Evolutionary conservation across 2,329 filamentous ascomycete genomes (phyloP), one percentile per base, ranked within the genome.

Genomic region (Aphanocladium album): DNA sequence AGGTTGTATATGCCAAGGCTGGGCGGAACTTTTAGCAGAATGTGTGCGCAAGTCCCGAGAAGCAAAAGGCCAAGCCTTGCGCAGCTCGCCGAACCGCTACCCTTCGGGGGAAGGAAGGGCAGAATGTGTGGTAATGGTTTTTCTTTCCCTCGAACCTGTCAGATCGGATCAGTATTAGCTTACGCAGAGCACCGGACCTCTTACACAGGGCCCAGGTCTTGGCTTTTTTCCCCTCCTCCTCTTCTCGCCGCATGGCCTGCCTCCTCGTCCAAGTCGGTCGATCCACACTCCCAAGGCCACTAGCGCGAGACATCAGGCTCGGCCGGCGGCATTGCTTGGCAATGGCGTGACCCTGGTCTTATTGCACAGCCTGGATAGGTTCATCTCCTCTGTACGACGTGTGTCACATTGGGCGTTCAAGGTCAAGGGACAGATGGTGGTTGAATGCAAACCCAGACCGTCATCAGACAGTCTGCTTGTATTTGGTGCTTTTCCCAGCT

Each of bases 241-340:
- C 45, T 17, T 12, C 11, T 47, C 23, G 21, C 21, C n/a, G 17
- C 27, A 47, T 25, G 14, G 17, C 16, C 8, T 43, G 8, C 19
- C 2, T 19, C n/a, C n/a, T n/a, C 25, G 45, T 41, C 12, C 33
- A 17, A 23, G 14, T 50, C 23, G 14, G 41, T 19, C 39, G 12
- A 33, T 46, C 23, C 53, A 56, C 47, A 30, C 46, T 50, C 74
- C 69, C 46, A 74, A 73, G 41, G 75, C 82, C 33, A 8, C 45
- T 47, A 47, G 45, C 23, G 45, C 45, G 19, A 47, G 17, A 51
- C 17, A 35, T 23, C 9, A 35, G 41, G 25, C 53, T 35, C 25
- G 27, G n/a, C 41, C 16, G 35, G 21, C 35, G 23, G n/a, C n/a
- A n/a, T 33, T 58, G 41, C 56, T 58, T 58, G 56, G 46, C 46